Conservation (phyloP, 345 rosid species). For the Erucastrum elatum region DNA sequence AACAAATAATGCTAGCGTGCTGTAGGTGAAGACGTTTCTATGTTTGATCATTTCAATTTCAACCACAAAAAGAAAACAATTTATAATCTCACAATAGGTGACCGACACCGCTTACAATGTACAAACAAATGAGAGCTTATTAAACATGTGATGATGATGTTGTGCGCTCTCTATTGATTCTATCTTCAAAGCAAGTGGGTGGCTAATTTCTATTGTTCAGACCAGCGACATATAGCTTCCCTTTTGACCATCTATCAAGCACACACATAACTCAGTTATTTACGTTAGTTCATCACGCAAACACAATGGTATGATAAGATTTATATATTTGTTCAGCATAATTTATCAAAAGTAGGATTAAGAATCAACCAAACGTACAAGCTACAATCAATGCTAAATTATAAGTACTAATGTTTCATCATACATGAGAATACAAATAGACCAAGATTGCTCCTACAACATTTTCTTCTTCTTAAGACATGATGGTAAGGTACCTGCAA, state of each 20-base stretch:
- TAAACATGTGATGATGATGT: not conserved
- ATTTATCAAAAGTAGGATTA: not conserved
- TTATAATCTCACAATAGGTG: constrained; percentile 18
- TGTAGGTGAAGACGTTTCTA: constrained; percentile 6
- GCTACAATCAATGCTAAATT: constrained; percentile 24
- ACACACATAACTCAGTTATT: not conserved
- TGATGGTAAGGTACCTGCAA: not conserved
- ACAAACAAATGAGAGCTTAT: constrained; percentile 3
- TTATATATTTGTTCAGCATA: not conserved
- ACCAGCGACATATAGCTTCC: not conserved
- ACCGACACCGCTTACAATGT: constrained; percentile 6
- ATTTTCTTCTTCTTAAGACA: constrained; percentile 1
- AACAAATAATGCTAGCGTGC: constrained; percentile 1
- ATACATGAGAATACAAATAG: constrained; percentile 17
- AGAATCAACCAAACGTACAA: not conserved
- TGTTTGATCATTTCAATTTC: constrained; percentile 8
- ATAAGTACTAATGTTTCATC: constrained; percentile 24
- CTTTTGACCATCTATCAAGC: not conserved
- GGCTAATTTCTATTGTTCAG: not conserved
- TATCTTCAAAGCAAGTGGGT: not conserved
- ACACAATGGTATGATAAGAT: not conserved
- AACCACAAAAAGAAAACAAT: constrained; percentile 24
- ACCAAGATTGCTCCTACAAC: constrained; percentile 6
- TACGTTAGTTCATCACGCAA: not conserved
- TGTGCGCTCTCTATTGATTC: not conserved